These are phyloP conservation scores for Neoascochyta sp. DNA, from an alignment of 2,329 filamentous ascomycete species.

Conservation along the genomic window DNA sequence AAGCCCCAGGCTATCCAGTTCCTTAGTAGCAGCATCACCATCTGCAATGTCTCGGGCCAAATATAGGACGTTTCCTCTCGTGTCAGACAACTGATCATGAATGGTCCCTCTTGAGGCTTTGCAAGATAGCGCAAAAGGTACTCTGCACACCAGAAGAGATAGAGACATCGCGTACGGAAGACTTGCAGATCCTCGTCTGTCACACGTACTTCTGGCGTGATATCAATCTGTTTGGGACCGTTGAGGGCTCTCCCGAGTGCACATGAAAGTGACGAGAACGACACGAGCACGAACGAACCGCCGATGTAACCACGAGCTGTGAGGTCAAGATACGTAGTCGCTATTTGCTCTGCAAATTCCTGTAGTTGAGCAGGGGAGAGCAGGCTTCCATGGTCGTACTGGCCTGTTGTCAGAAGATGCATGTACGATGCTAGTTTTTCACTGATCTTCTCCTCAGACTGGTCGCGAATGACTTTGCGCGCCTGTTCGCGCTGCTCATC, in stretches of 20 bases:
- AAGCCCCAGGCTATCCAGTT: conserved; percentile 15
- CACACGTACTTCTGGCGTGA: conserved; percentile 2
- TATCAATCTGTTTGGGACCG: conserved; percentile 5
- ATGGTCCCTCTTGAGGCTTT: conserved; percentile 1
- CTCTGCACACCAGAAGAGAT: conserved; percentile 14
- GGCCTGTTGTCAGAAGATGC: background rate
- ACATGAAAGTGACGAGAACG: conserved; percentile 2
- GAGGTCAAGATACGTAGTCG: conserved; percentile 3
- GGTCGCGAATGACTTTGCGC: conserved; percentile 6
- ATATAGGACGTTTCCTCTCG: background rate
- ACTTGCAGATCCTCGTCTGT: conserved; percentile 6
- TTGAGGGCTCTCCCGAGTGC: conserved; percentile 6
- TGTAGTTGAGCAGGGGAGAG: conserved; percentile 1
- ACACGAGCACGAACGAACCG: background rate
- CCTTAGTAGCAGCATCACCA: conserved; percentile 5
- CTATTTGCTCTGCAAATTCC: background rate
- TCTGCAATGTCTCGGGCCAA: background rate
- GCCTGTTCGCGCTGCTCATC: conserved; percentile 3
- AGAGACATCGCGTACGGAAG: conserved; percentile 8
- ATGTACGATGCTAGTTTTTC: conserved; percentile 5
- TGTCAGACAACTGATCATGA: conserved; percentile 2
- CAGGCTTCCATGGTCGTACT: conserved; percentile 2
- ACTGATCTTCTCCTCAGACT: background rate
- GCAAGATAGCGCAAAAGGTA: conserved; percentile 9
- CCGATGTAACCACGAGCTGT: conserved; percentile 5